Conservation (phyloP, 257 asterid genomes). For the Striga asiatica region DNA sequence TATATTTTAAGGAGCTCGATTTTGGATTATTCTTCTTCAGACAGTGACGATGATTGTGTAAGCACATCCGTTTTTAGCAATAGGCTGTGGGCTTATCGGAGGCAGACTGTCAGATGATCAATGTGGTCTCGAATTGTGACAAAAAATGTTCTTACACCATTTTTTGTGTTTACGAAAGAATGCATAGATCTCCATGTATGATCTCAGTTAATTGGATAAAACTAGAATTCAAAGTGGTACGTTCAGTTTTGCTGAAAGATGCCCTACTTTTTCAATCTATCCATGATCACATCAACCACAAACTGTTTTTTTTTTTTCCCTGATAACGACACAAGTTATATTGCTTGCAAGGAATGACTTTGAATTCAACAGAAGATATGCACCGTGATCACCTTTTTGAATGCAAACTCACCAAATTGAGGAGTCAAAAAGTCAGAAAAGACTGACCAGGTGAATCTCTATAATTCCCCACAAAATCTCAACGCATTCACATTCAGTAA, state of each 20-base stretch:
- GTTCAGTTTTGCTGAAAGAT: background rate
- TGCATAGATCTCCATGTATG: background rate
- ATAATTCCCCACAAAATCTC: no score
- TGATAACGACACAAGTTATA: no score
- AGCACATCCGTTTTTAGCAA: conserved; percentile 20
- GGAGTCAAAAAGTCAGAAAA: background rate
- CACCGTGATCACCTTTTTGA: background rate
- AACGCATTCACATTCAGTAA: background rate
- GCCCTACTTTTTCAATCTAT: background rate
- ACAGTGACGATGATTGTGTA: conserved; percentile 51
- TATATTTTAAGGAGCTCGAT: conserved; percentile 30
- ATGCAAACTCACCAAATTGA: background rate
- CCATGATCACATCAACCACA: background rate
- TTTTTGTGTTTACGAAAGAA: background rate
- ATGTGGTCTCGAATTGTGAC: background rate
- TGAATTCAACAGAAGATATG: no score
- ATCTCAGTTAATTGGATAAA: no score
- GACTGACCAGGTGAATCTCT: no score
- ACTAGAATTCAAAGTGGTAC: background rate
- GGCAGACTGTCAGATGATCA: conserved; percentile 5
- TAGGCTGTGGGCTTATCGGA: conserved; percentile 66
- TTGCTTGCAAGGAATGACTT: no score
- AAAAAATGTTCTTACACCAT: background rate
- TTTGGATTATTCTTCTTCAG: conserved; percentile 38
- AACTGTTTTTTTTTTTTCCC: no score